Evolutionary conservation across 2,329 filamentous ascomycete genomes (phyloP).

Genomic region (Sordariomycetes sp.): DNA sequence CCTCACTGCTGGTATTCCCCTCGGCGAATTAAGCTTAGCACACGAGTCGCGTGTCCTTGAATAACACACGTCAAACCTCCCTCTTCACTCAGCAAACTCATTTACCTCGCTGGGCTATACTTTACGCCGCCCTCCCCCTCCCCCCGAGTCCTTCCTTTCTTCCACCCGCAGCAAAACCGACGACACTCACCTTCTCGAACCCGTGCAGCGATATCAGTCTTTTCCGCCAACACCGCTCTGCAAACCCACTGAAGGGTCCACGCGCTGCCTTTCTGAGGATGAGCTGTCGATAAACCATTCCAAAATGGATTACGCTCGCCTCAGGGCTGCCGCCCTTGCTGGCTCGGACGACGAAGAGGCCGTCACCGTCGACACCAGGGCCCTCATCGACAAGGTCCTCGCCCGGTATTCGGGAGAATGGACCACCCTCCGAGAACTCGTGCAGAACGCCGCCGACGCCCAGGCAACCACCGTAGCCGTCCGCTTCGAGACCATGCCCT

Average conservation of each 20-base stretch:
- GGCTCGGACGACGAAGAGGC: conserved; percentile 89
- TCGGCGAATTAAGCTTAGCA: neutral
- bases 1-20: neutral
- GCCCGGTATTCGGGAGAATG: conserved; percentile 96
- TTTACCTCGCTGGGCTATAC: neutral
- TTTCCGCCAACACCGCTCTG: neutral
- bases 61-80: neutral
- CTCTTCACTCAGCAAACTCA: neutral
- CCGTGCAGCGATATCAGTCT: neutral
- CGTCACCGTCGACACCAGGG: conserved; percentile 93
- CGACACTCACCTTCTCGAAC: neutral
- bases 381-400: conserved; percentile 94
- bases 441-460: conserved; percentile 97
- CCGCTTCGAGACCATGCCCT: conserved; percentile 85
- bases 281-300: neutral
- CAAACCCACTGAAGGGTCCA: neutral
- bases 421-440: conserved; percentile 79
- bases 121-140: neutral
- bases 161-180: neutral
- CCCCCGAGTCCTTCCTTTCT: neutral
- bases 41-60: neutral
- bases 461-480: conserved; percentile 83
- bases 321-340: conserved; percentile 78
- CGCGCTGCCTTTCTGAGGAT: neutral
- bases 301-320: conserved; percentile 59